Evolutionary conservation across 306 rosid genomes (phyloP).

Genomic region (Astragalus membranaceus): DNA sequence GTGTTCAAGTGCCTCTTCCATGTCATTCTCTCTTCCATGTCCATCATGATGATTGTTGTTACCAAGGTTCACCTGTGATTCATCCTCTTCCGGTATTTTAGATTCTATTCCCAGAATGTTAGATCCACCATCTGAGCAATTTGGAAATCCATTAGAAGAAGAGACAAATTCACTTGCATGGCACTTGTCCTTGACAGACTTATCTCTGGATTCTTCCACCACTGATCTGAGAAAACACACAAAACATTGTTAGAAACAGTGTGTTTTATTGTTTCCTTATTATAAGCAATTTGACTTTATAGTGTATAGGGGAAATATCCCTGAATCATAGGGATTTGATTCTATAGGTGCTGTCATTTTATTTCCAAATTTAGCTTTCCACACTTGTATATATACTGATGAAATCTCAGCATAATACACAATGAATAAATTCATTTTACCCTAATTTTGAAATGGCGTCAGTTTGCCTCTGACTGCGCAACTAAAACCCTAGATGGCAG

Average conservation of each 20-base stretch:
- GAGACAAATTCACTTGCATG: constrained; percentile 36
- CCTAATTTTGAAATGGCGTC: no score
- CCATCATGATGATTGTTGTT: constrained; percentile 30
- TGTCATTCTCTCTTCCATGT: constrained; percentile 47
- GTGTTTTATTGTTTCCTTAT: no score
- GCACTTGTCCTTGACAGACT: constrained; percentile 21
- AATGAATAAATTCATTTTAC: no score
- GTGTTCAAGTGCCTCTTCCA: constrained; percentile 72
- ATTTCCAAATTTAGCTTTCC: no score
- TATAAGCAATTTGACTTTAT: no score
- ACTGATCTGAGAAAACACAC: constrained; percentile 40
- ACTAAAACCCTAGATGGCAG: no score
- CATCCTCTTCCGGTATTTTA: constrained; percentile 36
- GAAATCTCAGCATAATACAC: no score
- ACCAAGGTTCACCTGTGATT: constrained; percentile 19
- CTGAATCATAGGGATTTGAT: no score
- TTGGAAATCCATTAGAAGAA: constrained; percentile 44
- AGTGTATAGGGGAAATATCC: no score
- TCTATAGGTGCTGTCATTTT: no score
- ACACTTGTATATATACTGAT: no score
- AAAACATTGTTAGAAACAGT: background rate
- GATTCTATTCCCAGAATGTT: constrained; percentile 31
- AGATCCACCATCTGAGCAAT: constrained; percentile 31
- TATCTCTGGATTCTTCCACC: constrained; percentile 35
- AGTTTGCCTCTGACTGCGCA: no score